These are phyloP conservation scores for Podospora comata DNA, from an alignment of 495 filamentous ascomycete species.

Conservation along the genomic window DNA sequence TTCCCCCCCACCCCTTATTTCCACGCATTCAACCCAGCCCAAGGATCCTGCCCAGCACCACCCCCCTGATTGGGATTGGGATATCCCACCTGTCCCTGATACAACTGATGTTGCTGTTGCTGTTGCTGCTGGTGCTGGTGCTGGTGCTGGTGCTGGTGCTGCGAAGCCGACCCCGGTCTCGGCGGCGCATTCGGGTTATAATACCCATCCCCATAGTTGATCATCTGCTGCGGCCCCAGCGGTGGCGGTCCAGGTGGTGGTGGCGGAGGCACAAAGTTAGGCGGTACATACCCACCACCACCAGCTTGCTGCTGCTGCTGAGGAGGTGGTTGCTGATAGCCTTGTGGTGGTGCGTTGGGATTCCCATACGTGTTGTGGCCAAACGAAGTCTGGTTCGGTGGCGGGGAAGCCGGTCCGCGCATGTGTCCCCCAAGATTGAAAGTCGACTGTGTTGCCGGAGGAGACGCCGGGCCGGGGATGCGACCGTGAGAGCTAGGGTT, in stretches of 20 bases:
- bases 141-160: constrained; percentile 39
- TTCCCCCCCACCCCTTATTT: constrained; percentile 49
- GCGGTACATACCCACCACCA: constrained; percentile 53
- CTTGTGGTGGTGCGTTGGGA: constrained; percentile 33
- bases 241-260: constrained; percentile 82
- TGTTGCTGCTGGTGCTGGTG: constrained; percentile 36
- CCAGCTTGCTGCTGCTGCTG: constrained; percentile 32
- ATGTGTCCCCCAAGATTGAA: constrained; percentile 42
- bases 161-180: constrained; percentile 24
- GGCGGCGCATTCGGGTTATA: constrained; percentile 29
- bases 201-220: constrained; percentile 45
- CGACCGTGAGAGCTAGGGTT: constrained; percentile 49
- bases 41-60: constrained; percentile 56
- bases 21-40: constrained; percentile 85
- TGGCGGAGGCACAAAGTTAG: constrained; percentile 86
- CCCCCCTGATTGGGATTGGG: not conserved
- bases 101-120: constrained; percentile 2
- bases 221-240: constrained; percentile 64
- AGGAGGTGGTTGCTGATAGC: constrained; percentile 24
- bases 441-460: constrained; percentile 45
- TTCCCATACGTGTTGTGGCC: constrained; percentile 47
- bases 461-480: constrained; percentile 48
- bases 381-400: constrained; percentile 51
- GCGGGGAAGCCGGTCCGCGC: constrained; percentile 51
- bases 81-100: constrained; percentile 16